These are phyloP conservation scores for Phytophthora pinifolia DNA, from an alignment of 352 stramenopile genomes.

Conservation along the genomic window DNA sequence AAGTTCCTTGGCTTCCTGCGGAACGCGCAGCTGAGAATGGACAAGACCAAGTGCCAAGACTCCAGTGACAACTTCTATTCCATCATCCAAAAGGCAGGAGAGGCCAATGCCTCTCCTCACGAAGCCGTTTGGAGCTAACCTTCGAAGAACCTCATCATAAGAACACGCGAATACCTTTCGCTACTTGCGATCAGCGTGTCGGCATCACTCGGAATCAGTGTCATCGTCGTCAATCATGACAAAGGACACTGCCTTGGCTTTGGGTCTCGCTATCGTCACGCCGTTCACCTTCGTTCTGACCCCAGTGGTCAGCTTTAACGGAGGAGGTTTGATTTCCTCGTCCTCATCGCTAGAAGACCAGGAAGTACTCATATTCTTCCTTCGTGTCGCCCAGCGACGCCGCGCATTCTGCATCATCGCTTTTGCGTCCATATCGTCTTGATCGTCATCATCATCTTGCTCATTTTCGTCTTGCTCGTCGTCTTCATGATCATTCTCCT, in stretches of 20 bases:
- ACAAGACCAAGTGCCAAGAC: conserved; percentile 46
- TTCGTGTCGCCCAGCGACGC: conserved; percentile 14
- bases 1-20: conserved; percentile 86
- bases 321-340: conserved; percentile 13
- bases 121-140: conserved; percentile 55
- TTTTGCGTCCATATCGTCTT: conserved; percentile 14
- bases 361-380: conserved; percentile 10
- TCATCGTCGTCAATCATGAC: conserved; percentile 34
- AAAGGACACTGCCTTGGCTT: conserved; percentile 18
- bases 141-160: conserved; percentile 5
- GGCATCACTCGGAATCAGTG: conserved; percentile 32
- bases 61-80: conserved; percentile 68
- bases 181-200: conserved; percentile 1
- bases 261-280: conserved; percentile 4
- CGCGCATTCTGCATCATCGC: conserved; percentile 15
- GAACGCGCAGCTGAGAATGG: conserved; percentile 65
- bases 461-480: conserved; percentile 1
- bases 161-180: conserved; percentile 2
- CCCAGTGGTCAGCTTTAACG: neutral
- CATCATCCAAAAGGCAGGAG: conserved; percentile 62
- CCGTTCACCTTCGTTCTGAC: conserved; percentile 8
- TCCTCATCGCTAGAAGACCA: conserved; percentile 21
- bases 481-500: conserved; percentile 2
- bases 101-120: conserved; percentile 32
- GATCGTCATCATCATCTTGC: neutral